phyloP scores from a whole-genome alignment of 345 rosid genomes.

The Lepidium aucheri region DNA sequence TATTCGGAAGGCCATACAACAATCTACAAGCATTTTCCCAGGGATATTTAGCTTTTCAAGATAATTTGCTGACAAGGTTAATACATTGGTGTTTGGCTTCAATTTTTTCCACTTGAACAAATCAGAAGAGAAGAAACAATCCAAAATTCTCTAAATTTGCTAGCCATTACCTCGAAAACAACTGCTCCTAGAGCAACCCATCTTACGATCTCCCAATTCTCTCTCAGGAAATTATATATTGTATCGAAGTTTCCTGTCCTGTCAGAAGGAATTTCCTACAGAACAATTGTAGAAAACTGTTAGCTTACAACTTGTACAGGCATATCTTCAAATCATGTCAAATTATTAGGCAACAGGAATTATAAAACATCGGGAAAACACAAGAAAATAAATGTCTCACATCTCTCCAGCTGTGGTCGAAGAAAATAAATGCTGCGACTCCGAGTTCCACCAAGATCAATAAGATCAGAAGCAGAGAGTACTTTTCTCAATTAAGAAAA shows the following conservation, averaged over 20 bases:
- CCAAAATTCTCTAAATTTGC: neutral
- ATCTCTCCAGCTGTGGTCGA: slow-evolving; percentile 79
- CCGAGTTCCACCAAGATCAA: slow-evolving; percentile 90
- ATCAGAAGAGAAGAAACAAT: neutral
- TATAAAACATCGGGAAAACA: neutral
- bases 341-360: neutral
- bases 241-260: slow-evolving; percentile 70
- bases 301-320: neutral
- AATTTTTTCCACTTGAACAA: neutral
- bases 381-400: slow-evolving; percentile 34
- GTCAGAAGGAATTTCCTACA: slow-evolving; percentile 77
- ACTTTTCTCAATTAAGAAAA: slow-evolving; percentile 72
- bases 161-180: slow-evolving; percentile 64
- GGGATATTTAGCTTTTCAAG: neutral
- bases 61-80: neutral
- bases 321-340: neutral
- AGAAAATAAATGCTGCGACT: slow-evolving; percentile 82
- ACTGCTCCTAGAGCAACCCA: slow-evolving; percentile 95
- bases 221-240: slow-evolving; percentile 68
- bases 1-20: neutral
- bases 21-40: neutral
- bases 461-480: slow-evolving; percentile 60
- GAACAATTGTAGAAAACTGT: neutral
- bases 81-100: neutral
- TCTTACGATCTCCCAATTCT: slow-evolving; percentile 66